Evolutionary conservation across 306 rosid genomes (phyloP), one percentile per base, ranked within the genome.

Genomic region (Quillaja saponaria): DNA sequence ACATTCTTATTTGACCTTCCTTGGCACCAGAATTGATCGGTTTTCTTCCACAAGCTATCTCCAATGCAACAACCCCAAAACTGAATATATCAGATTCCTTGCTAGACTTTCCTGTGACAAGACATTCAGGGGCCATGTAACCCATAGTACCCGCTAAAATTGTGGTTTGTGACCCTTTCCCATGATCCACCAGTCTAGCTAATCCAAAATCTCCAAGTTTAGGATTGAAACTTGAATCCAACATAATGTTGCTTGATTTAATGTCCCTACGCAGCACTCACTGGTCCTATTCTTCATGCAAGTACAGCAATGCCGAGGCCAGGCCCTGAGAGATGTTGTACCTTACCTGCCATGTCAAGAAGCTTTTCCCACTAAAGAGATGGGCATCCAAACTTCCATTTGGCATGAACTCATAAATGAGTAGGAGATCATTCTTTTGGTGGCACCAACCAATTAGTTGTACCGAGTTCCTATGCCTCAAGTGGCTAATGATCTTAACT

Each of bases 381-480:
- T 81, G 75, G 0, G 67, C 77, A 55, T 81, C 80, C 58, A 81
- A 49, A 62, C 80, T 81, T 13, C 78, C 76, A 42, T 74, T 67
- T 42, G 58, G 48, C 86, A 74, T 77, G 53, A 69, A 74, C 71
- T 81, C 80, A 2, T 77, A 81, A 13, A 77, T 19, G 1, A 71
- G 78, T 9, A 77, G 68, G 33, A 77, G 69, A 58, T 67, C 76
- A 17, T 68, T 71, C 34, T 70, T 74, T 63, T 38, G 45, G 28
- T 77, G 80, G 44, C 81, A 77, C 83, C 86, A 81, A 68, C 80
- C 83, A 18, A 67, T 33, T 3, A 81, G 73, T 33, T 81, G 82
- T 19, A 81, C 78, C 21, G 73, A 8, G 33, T 73, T 70, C 33
- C 67, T 63, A 5, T 77, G 80, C 21, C 76, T 70, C 57, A 74